Conservation (phyloP, 2,329 filamentous ascomycete species). For the Nothophaeocryptopus gaeumannii region DNA sequence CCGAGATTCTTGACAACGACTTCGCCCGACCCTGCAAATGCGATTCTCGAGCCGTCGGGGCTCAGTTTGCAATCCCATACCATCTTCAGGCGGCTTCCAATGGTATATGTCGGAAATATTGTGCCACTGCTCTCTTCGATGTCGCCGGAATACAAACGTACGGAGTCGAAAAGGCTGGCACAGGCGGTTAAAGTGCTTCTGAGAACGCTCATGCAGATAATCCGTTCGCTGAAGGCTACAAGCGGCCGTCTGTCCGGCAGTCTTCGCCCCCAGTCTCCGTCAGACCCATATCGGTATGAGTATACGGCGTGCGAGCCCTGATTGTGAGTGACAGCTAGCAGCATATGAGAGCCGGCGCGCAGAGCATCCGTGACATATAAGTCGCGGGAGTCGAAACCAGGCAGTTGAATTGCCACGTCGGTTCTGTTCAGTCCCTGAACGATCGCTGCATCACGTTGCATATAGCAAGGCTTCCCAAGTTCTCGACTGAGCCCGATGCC, state of each 20-base stretch:
- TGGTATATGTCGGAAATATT: neutral
- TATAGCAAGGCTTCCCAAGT: too few relatives aligned
- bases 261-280: neutral
- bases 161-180: too few relatives aligned
- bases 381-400: too few relatives aligned
- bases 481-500: too few relatives aligned
- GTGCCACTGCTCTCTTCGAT: too few relatives aligned
- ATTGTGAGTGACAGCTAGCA: conserved; percentile 1
- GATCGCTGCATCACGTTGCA: too few relatives aligned
- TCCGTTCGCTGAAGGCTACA: neutral
- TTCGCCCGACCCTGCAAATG: conserved; percentile 2
- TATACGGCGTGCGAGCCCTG: neutral
- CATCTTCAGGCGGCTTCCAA: neutral
- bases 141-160: too few relatives aligned
- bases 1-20: neutral
- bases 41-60: neutral
- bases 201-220: too few relatives aligned
- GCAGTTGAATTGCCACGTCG: too few relatives aligned
- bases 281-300: conserved; percentile 1
- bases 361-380: neutral
- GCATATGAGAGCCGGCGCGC: neutral
- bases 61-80: conserved; percentile 14
- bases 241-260: neutral
- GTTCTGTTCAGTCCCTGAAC: too few relatives aligned
- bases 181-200: too few relatives aligned